Evolutionary conservation across 179 eudicot species (phyloP), one percentile per base, ranked within the genome.

Genomic region (Spergularia azorica): DNA sequence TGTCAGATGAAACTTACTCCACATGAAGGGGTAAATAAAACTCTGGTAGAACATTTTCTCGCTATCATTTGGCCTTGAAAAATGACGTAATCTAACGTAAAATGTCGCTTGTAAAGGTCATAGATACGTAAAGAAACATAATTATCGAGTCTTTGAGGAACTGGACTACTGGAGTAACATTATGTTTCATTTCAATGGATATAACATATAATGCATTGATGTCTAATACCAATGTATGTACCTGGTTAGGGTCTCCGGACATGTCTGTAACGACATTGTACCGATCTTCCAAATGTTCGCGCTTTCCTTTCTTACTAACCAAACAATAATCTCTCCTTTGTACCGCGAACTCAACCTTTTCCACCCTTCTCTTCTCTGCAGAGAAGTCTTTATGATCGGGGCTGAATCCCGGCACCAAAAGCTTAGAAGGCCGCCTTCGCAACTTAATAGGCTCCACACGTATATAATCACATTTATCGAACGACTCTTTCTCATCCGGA

Each of bases 261-360:
- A 86, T 69, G 56, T 88, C 76, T 59, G 80, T 73, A 72, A 86
- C 72, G 55, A 81, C 83, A 36, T 80, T 82, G 80, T 81, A 86
- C 12, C 87, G 74, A 83, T 90, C 93, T 81, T 90, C 90, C 86
- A 88, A 86, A 36, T 74, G 67, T 26, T 83, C 83, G 26, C 87
- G 83, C 55, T 67, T 83, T 58, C 90, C 90, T 80, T 82, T 84
- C 81, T 80, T 90, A 72, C 88, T 80, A 0, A 82, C 87, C 84
- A 88, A 64, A 57, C 67, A 72, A 80, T 73, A 84, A 14, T 82
- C 85, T 55, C 68, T 76, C 41, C 88, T 90, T 64, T 85, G 76
- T 68, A 77, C 77, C 58, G 72, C 78, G 52, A 82, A 58, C 46
- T 87, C 92, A 62, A 80, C 74, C n/a, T 58, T 63, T 63, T 76